Evolutionary conservation across 768 basidiomycete genomes (phyloP).

Genomic region (Mycena pura): DNA sequence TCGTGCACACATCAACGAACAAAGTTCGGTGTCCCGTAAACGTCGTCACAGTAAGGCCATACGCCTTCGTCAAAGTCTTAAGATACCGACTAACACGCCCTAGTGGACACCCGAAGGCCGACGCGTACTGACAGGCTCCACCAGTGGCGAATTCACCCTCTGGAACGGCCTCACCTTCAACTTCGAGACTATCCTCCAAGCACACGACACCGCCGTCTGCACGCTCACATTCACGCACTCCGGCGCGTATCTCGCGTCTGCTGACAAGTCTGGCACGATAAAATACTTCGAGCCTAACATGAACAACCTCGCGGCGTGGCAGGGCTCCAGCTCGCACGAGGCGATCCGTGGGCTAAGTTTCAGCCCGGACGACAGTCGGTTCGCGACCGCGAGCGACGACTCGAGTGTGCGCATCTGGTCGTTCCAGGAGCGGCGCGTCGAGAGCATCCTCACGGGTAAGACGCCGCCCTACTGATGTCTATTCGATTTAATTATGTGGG

Average conservation of each 20-base stretch:
- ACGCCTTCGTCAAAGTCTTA: background rate
- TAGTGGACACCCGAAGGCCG: conserved; percentile 99
- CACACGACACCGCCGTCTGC: conserved; percentile 94
- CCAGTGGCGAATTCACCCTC: conserved; percentile 96
- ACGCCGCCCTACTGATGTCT: background rate
- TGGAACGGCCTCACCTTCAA: conserved; percentile 99
- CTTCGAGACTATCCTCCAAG: conserved; percentile 99
- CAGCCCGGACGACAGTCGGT: conserved; percentile 89
- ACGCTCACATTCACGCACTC: conserved; percentile 90
- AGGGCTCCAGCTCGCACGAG: conserved; percentile 85
- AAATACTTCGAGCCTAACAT: conserved; percentile 99
- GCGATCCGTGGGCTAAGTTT: conserved; percentile 92
- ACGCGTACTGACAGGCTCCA: conserved; percentile 92
- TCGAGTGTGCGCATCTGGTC: conserved; percentile 95
- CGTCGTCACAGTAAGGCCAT: conserved; percentile 78
- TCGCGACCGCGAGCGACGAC: conserved; percentile 96
- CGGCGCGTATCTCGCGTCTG: conserved; percentile 90
- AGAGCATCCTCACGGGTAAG: conserved; percentile 84
- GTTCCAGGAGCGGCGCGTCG: conserved; percentile 90
- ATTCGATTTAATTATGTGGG: background rate
- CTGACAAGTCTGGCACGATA: conserved; percentile 92
- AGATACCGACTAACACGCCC: background rate
- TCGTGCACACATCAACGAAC: conserved; percentile 98
- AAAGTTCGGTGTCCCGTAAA: conserved; percentile 98
- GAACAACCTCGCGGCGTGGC: conserved; percentile 96